phyloP scores from a whole-genome alignment of 495 filamentous ascomycete genomes.

The Hypoxylon cercidicola region DNA sequence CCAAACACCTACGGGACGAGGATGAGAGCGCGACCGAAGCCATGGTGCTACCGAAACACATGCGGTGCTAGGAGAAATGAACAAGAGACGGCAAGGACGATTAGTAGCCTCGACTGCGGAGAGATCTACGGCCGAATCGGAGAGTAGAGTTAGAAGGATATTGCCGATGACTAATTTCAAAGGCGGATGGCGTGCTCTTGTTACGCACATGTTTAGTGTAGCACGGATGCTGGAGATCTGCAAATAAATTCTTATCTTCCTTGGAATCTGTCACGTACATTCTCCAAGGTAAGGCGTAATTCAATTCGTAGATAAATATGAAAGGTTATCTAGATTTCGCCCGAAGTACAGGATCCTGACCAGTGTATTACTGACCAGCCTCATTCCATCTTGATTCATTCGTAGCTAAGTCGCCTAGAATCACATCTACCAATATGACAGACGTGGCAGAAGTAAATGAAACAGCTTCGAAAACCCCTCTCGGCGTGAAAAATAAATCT shows the following conservation, averaged over 20 bases:
- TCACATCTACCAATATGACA: neutral
- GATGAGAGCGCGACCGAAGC: too few relatives aligned
- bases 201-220: slow-evolving; percentile 13
- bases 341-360: neutral
- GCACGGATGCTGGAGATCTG: slow-evolving; percentile 14
- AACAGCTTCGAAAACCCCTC: neutral
- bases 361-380: neutral
- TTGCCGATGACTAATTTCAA: slow-evolving; percentile 29
- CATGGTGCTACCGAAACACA: too few relatives aligned
- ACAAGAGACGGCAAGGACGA: too few relatives aligned
- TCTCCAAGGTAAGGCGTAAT: slow-evolving; percentile 29
- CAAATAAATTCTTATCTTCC: slow-evolving; percentile 20
- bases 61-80: too few relatives aligned
- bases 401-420: too few relatives aligned
- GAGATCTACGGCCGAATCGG: too few relatives aligned
- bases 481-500: slow-evolving; percentile 3
- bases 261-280: slow-evolving; percentile 23
- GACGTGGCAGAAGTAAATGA: slow-evolving; percentile 17
- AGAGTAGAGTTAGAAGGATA: too few relatives aligned
- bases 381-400: neutral
- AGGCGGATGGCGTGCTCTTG: slow-evolving; percentile 33
- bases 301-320: neutral
- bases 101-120: too few relatives aligned
- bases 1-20: too few relatives aligned
- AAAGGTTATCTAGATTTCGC: too few relatives aligned